phyloP scores from a whole-genome alignment of 2,329 filamentous ascomycete genomes.

The Aulographum hederae region DNA sequence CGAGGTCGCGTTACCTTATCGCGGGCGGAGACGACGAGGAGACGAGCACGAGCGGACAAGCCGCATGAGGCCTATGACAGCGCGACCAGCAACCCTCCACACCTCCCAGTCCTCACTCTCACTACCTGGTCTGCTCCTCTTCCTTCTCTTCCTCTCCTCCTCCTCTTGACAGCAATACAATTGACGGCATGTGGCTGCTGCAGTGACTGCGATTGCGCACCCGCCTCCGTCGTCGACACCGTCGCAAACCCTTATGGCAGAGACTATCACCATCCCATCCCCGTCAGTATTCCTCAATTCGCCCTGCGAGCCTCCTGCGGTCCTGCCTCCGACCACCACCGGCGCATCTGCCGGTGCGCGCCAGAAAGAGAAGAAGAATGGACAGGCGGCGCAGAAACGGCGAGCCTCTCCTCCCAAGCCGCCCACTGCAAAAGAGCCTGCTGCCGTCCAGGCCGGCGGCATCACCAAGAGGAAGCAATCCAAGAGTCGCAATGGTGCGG shows the following conservation, averaged over 20 bases:
- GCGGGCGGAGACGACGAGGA: no score
- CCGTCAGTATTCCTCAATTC: constrained; percentile 34
- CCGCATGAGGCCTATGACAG: no score
- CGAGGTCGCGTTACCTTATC: no score
- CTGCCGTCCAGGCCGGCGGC: constrained; percentile 9
- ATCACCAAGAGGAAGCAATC: constrained; percentile 49
- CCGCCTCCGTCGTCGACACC: no score
- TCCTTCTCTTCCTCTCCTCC: no score
- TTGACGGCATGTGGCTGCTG: no score
- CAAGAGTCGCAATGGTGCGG: constrained; percentile 57
- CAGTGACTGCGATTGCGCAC: no score
- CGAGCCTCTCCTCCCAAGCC: background rate
- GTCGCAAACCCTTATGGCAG: constrained; percentile 28
- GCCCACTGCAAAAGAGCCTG: background rate
- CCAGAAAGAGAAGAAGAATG: constrained; percentile 2
- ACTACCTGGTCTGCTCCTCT: no score
- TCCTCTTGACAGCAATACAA: no score
- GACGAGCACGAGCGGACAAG: no score
- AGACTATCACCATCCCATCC: constrained; percentile 41
- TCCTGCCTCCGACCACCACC: constrained; percentile 12
- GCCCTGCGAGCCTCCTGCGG: constrained; percentile 10
- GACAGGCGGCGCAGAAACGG: background rate
- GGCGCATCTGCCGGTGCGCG: constrained; percentile 1
- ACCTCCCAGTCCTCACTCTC: no score
- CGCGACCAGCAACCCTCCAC: no score